Conservation (phyloP, 139 green algal genomes). For the Choricystis sp. region DNA sequence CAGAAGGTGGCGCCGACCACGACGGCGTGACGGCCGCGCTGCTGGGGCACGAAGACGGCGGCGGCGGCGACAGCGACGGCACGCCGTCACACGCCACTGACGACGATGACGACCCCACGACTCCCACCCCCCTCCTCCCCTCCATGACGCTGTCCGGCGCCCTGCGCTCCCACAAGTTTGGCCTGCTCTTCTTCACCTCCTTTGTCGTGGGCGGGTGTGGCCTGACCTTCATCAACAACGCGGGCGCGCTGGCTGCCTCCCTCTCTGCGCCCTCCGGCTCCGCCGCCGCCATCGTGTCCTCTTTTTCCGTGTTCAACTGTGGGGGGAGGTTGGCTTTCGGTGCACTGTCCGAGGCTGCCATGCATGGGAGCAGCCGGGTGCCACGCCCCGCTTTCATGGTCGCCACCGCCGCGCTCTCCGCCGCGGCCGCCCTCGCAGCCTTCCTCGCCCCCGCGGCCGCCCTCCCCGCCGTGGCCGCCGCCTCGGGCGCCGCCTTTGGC, state of each 20-base stretch:
- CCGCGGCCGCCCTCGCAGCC: too few species aligned
- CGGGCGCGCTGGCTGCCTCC: background rate
- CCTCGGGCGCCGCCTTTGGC: background rate
- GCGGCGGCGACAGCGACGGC: too few species aligned
- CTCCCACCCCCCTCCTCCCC: too few species aligned
- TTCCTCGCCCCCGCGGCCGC: background rate
- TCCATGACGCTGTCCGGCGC: too few species aligned
- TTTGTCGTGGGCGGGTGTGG: background rate
- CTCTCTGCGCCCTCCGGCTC: background rate
- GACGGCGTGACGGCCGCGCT: too few species aligned
- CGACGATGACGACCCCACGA: too few species aligned
- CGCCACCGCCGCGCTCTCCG: background rate
- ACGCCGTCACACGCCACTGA: too few species aligned
- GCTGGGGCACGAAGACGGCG: too few species aligned
- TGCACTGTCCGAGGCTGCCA: background rate
- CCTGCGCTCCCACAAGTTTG: background rate
- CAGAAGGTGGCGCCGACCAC: too few species aligned
- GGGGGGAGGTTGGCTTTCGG: background rate
- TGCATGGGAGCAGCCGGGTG: background rate
- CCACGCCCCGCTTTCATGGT: background rate
- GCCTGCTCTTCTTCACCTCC: background rate
- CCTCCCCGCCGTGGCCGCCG: background rate
- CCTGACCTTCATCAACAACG: background rate
- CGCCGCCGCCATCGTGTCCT: background rate
- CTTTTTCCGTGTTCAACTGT: background rate